Conservation (phyloP, 306 rosid genomes). For the Dalbergia cultrata region DNA sequence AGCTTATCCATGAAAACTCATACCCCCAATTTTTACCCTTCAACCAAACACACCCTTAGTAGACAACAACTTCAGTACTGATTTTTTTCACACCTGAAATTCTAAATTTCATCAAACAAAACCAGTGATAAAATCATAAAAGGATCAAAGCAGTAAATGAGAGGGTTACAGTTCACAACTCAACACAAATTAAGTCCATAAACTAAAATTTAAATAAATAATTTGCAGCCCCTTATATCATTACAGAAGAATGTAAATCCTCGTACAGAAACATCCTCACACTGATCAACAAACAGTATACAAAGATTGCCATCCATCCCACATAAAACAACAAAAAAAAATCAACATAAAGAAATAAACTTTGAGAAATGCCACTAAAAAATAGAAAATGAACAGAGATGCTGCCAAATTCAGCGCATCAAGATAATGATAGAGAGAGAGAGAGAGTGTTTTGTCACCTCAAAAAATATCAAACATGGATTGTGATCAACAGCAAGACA, state of each 20-base stretch:
- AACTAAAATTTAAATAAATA: slow-evolving; percentile 9
- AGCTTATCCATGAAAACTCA: too few species aligned
- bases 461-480: slow-evolving; percentile 29
- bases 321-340: slow-evolving; percentile 2
- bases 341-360: slow-evolving; percentile 16
- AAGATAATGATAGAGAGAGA: neutral
- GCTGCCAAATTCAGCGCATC: slow-evolving; percentile 29
- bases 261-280: slow-evolving; percentile 33
- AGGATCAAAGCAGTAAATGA: neutral
- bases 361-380: neutral
- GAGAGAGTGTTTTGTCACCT: slow-evolving; percentile 40
- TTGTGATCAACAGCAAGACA: slow-evolving; percentile 7
- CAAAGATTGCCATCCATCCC: neutral
- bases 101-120: neutral
- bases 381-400: slow-evolving; percentile 18
- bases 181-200: neutral
- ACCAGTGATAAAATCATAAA: slow-evolving; percentile 5
- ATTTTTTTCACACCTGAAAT: slow-evolving; percentile 16
- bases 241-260: slow-evolving; percentile 21
- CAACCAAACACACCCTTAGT: neutral
- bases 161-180: slow-evolving; percentile 5
- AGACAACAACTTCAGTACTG: neutral
- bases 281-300: neutral
- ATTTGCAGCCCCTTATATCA: slow-evolving; percentile 14
- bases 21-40: too few species aligned